These are phyloP conservation scores for Solanum dulcamara DNA, from an alignment of 257 asterid genomes.

Conservation along the genomic window DNA sequence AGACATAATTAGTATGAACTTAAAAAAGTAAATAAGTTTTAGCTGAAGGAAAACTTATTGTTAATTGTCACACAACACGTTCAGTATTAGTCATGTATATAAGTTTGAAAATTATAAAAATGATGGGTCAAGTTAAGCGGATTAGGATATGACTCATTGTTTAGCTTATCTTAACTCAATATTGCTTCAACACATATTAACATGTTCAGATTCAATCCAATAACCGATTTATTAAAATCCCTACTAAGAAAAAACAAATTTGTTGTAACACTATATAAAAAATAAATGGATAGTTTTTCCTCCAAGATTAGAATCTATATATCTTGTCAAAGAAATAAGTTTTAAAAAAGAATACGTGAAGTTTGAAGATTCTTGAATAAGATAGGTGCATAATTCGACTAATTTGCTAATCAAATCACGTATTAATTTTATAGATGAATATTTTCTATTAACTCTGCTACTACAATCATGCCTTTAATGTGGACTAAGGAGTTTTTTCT, in stretches of 20 bases:
- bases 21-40: background rate
- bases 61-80: background rate
- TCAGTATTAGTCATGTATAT: too few relatives aligned
- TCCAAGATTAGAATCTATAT: too few relatives aligned
- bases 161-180: too few relatives aligned
- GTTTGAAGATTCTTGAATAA: background rate
- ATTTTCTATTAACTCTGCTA: background rate
- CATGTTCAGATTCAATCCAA: too few relatives aligned
- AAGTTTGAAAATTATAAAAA: background rate
- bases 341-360: background rate
- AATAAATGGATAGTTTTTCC: too few relatives aligned
- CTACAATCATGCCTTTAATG: background rate
- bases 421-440: too few relatives aligned
- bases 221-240: too few relatives aligned
- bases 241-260: too few relatives aligned
- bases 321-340: background rate
- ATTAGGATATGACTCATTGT: background rate
- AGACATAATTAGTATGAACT: conserved; percentile 41
- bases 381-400: background rate
- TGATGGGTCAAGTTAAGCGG: background rate
- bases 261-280: too few relatives aligned
- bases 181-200: too few relatives aligned
- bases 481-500: background rate
- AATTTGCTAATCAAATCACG: background rate
- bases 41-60: too few relatives aligned